phyloP scores from a whole-genome alignment of 441 rosid species.

The Syzygium syzygioides region DNA sequence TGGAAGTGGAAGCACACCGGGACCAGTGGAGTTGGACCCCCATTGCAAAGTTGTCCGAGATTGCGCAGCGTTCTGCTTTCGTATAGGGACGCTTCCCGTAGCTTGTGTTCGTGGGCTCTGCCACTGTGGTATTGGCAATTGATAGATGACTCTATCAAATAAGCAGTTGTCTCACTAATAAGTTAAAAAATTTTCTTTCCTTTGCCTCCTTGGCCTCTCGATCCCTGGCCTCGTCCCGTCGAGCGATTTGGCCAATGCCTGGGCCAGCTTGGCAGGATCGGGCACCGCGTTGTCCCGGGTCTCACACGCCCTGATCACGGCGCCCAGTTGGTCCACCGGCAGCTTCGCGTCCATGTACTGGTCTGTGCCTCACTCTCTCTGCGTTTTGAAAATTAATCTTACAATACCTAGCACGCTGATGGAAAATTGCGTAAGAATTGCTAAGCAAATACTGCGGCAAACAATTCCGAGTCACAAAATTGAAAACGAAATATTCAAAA shows the following conservation, averaged over 20 bases:
- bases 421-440: not conserved
- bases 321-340: not conserved
- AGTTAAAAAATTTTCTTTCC: not conserved
- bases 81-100: no score
- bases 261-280: not conserved
- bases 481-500: no score
- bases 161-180: not conserved
- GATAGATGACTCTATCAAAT: not conserved
- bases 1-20: no score
- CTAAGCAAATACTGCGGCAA: not conserved
- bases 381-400: not conserved
- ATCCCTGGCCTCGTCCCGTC: not conserved
- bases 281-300: not conserved
- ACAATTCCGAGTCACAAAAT: not conserved
- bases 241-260: rapidly evolving
- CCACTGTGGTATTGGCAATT: no score
- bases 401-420: not conserved
- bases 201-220: not conserved
- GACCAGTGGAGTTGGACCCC: no score
- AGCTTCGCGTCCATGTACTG: not conserved
- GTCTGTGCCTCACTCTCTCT: not conserved
- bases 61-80: no score
- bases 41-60: no score
- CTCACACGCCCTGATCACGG: not conserved
- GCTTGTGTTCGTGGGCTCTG: no score